These are phyloP conservation scores for Mycena pura DNA, from an alignment of 768 basidiomycete species.

Conservation along the genomic window DNA sequence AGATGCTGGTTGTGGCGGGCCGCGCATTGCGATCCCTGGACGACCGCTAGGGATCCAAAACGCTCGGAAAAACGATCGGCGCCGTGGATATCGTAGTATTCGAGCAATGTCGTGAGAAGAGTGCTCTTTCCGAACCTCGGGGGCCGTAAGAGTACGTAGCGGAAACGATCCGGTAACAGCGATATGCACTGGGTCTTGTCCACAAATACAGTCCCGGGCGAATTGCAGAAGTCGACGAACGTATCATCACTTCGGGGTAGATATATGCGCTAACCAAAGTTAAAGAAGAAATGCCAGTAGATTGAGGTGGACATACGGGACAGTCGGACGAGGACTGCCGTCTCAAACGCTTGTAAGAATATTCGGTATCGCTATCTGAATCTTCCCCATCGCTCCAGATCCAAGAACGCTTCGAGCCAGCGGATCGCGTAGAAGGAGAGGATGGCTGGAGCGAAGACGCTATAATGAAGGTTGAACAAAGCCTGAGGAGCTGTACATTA, in stretches of 20 bases:
- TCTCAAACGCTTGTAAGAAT: too few species aligned
- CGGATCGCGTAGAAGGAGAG: too few species aligned
- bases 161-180: background rate
- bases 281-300: too few species aligned
- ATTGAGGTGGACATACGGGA: too few species aligned
- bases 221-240: background rate
- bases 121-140: slow-evolving; percentile 13
- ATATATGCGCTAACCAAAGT: background rate
- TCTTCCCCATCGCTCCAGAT: too few species aligned
- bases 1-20: slow-evolving; percentile 1
- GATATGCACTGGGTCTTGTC: slow-evolving; percentile 4
- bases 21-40: too few species aligned
- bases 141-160: slow-evolving; percentile 3
- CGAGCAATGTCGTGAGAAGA: background rate
- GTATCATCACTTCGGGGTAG: background rate
- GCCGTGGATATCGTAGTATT: slow-evolving; percentile 2
- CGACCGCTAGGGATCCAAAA: background rate
- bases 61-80: background rate
- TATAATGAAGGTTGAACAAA: too few species aligned
- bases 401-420: too few species aligned
- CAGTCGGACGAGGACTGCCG: too few species aligned
- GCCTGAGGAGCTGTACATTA: too few species aligned
- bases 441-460: too few species aligned
- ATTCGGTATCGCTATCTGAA: too few species aligned
- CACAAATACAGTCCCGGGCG: background rate